Percentiles rank a stretch among this genome's conserved stretches.
Evolutionary conservation across 192 early-diverging fungal genomes (phyloP).

Genomic region (Ambispora gerdemannii): DNA sequence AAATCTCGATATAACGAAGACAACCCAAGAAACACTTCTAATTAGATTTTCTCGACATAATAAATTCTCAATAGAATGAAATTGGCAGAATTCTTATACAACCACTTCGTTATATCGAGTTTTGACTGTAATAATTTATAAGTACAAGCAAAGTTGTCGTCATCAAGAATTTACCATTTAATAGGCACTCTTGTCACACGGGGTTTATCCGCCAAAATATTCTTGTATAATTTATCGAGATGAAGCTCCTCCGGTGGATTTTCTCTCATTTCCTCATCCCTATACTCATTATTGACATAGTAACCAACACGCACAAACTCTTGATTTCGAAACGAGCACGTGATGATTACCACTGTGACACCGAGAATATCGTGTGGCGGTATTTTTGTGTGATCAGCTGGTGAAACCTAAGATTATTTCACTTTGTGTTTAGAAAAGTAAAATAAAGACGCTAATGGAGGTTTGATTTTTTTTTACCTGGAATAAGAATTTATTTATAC

Average conservation of each 20-base stretch:
- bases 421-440: background rate
- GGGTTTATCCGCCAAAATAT: constrained; percentile 91
- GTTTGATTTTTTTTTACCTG: too few relatives aligned
- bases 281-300: constrained; percentile 96
- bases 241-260: constrained; percentile 70
- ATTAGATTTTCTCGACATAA: too few relatives aligned
- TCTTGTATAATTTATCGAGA: constrained; percentile 76
- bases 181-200: constrained; percentile 86
- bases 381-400: constrained; percentile 71
- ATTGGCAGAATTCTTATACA: too few relatives aligned
- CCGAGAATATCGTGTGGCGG: constrained; percentile 80
- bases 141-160: too few relatives aligned
- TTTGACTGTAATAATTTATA: too few relatives aligned
- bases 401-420: constrained; percentile 50
- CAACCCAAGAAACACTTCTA: too few relatives aligned
- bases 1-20: too few relatives aligned
- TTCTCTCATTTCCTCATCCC: constrained; percentile 73
- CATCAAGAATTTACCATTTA: constrained; percentile 57
- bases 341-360: constrained; percentile 87
- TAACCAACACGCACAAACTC: constrained; percentile 98
- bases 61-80: too few relatives aligned
- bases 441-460: too few relatives aligned
- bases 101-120: too few relatives aligned
- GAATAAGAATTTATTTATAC: constrained; percentile 91
- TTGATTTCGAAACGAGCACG: constrained; percentile 82